These are phyloP conservation scores for Physcomitrium patens DNA, from an alignment of 225 moss, liverwort and hornwort genomes.

Conservation along the genomic window DNA sequence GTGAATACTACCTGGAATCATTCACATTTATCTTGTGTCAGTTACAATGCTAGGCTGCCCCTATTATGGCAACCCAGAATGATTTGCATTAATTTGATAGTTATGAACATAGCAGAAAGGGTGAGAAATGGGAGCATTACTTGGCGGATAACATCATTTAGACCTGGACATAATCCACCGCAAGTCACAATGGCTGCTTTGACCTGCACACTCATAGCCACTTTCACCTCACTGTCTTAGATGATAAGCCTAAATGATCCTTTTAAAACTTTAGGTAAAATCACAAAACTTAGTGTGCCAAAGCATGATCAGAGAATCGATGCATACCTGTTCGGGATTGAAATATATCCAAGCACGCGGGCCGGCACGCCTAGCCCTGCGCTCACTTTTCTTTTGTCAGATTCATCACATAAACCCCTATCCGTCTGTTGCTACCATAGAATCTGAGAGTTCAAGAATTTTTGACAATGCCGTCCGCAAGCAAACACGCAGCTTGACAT, in stretches of 20 bases:
- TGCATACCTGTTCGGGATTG: conserved; percentile 51
- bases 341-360: conserved; percentile 72
- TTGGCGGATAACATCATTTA: conserved; percentile 90
- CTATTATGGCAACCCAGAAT: background rate
- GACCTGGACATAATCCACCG: conserved; percentile 91
- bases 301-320: background rate
- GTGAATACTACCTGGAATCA: conserved; percentile 74
- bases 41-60: background rate
- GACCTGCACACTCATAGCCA: conserved; percentile 45
- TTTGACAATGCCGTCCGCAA: background rate
- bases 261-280: background rate
- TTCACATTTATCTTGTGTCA: conserved; percentile 30
- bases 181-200: conserved; percentile 89
- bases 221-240: background rate
- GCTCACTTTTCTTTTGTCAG: background rate
- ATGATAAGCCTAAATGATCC: background rate
- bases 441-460: background rate
- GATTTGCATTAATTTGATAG: background rate
- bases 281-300: background rate
- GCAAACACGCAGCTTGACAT: background rate
- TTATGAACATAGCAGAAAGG: background rate
- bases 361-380: conserved; percentile 63
- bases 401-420: background rate
- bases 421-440: background rate
- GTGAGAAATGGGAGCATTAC: conserved; percentile 40